phyloP scores from a whole-genome alignment of 2,329 filamentous ascomycete genomes.

The Cordyceps pruinosa region DNA sequence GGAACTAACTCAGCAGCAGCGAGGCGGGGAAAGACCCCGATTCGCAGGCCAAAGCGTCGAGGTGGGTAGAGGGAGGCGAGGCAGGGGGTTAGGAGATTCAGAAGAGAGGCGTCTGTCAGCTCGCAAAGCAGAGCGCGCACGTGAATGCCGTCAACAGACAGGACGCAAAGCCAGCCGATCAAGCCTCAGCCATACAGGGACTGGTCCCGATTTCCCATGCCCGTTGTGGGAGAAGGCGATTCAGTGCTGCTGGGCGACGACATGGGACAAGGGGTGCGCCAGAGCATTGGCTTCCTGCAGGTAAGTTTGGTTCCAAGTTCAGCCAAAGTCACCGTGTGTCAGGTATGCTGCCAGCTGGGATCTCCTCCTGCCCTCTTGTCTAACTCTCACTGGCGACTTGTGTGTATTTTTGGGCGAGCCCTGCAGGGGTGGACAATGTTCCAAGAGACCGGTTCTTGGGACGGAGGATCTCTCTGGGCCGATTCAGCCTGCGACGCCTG shows the following conservation, averaged over 20 bases:
- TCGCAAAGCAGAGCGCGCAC: neutral
- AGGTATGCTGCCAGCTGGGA: too few relatives aligned
- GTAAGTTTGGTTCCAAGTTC: too few relatives aligned
- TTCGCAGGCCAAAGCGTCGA: neutral
- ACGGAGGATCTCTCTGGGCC: neutral
- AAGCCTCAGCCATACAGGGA: neutral
- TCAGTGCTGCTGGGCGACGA: neutral
- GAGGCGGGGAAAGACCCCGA: neutral
- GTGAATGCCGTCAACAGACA: neutral
- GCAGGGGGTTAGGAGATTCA: neutral
- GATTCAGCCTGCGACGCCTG: conserved; percentile 1
- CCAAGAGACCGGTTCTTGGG: conserved; percentile 8
- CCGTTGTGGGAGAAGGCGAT: neutral
- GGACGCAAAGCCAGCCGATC: neutral
- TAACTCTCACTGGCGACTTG: too few relatives aligned
- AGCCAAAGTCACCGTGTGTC: too few relatives aligned
- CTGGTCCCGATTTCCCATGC: neutral
- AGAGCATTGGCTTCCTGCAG: neutral
- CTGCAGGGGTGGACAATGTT: neutral
- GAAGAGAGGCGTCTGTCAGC: neutral
- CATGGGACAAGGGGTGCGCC: neutral
- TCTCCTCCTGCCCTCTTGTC: neutral
- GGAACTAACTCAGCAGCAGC: neutral
- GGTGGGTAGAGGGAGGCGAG: neutral
- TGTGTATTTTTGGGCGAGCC: neutral